Conservation (phyloP, 306 rosid genomes). For the Argentina anserina region DNA sequence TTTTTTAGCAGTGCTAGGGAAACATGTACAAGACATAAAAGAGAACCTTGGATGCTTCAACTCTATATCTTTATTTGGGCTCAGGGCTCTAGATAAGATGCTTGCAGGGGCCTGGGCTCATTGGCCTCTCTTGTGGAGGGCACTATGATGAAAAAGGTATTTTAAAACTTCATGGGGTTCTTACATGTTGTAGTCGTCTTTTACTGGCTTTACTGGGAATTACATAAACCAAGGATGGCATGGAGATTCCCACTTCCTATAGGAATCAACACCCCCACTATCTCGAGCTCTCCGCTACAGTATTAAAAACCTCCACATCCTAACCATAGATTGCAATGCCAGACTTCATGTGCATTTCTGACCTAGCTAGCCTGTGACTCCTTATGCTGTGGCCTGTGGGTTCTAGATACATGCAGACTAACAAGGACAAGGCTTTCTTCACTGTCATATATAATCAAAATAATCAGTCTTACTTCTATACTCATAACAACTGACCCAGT, state of each 20-base stretch:
- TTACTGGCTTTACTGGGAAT: background rate
- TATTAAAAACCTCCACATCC: background rate
- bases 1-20: constrained; percentile 16
- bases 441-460: background rate
- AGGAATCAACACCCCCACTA: constrained; percentile 1
- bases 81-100: constrained; percentile 22
- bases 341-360: background rate
- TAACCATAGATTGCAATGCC: background rate
- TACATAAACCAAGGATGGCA: background rate
- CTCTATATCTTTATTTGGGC: constrained; percentile 12
- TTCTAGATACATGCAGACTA: background rate
- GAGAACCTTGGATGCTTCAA: constrained; percentile 25
- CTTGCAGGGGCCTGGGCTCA: constrained; percentile 17
- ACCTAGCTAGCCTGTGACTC: background rate
- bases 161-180: background rate
- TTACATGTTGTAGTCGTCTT: background rate
- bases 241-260: background rate
- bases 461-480: background rate
- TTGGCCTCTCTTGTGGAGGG: constrained; percentile 8
- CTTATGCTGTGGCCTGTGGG: background rate
- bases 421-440: background rate
- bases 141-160: constrained; percentile 21
- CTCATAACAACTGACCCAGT: background rate
- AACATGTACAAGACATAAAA: constrained; percentile 9
- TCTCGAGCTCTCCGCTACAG: background rate